Conservation (phyloP, 768 basidiomycete species). For the Russula brevipes region DNA sequence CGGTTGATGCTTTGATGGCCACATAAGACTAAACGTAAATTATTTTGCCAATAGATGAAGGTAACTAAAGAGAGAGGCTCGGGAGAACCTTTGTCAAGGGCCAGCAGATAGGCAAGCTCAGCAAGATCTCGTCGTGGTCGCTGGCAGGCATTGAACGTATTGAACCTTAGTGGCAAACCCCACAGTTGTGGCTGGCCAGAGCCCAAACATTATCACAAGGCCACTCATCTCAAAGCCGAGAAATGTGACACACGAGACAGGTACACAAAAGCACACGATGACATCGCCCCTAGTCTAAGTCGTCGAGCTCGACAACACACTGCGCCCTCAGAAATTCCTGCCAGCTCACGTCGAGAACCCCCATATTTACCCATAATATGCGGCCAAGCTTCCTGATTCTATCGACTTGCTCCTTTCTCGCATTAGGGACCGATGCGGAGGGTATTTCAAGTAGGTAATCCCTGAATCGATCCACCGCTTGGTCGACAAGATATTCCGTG, state of each 20-base stretch:
- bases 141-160: too few species aligned
- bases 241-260: background rate
- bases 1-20: too few species aligned
- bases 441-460: background rate
- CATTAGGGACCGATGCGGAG: background rate
- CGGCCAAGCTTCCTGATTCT: conserved; percentile 7
- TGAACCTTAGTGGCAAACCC: too few species aligned
- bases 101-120: too few species aligned
- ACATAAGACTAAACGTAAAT: too few species aligned
- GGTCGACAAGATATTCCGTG: background rate
- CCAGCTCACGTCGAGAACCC: background rate
- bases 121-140: too few species aligned
- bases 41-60: too few species aligned
- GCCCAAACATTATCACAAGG: too few species aligned
- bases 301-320: conserved; percentile 41
- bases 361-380: conserved; percentile 1
- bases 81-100: too few species aligned
- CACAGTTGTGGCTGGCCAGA: background rate
- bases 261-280: conserved; percentile 32
- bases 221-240: background rate
- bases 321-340: background rate
- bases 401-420: background rate
- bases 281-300: conserved; percentile 46
- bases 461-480: background rate
- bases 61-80: too few species aligned